Evolutionary conservation across 2,329 filamentous ascomycete genomes (phyloP), one percentile per base, ranked within the genome.

Genomic region (Emydomyces testavorans): DNA sequence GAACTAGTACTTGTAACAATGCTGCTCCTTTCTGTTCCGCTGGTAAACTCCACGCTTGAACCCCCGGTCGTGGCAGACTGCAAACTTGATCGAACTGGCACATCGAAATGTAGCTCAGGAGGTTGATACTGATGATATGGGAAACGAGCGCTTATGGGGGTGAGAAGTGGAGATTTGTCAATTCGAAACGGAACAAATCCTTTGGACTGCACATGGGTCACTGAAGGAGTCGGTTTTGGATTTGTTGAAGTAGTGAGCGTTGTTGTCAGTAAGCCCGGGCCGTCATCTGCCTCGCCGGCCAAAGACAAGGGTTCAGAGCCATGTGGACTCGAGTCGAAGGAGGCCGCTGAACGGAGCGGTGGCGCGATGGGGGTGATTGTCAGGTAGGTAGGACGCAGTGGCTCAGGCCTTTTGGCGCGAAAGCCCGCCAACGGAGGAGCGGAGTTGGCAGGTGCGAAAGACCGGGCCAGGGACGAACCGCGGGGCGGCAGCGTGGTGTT

Each of bases 11-110:
- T 87, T 2, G 87, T 92, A 54, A 82, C 64, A 42, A 92, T 74
- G 60, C 88, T 94, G 63, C 85, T 93, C 52, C 85, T 76, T 60
- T 90, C 85, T 1, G 86, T 93, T n/a, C 76, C 75, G 53, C 75
- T 77, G 5, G 70, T 60, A 36, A 76, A 75, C 43, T 76, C 65
- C 34, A 72, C 65, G 58, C 77, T 80, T 13, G 78, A 81, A 2
- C 70, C 44, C 2, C 42, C 77, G 2, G 79, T 82, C 60, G 78
- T 65, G 21, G 71, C 74, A 2, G 79, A 82, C 46, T 77, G 72
- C 53, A 77, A 72, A 53, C 78, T 82, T 11, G 75, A 72, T 20
- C 79, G 71, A 20, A 74, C 62, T 4, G 56, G 54, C 43, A 61
- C 59, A 26, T 64, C 59, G 29, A 56, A 55, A 29, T 60, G 54